Evolutionary conservation across 352 stramenopile species (phyloP), one percentile per base, ranked within the genome.

Genomic region (Pelagophyceae sp.): DNA sequence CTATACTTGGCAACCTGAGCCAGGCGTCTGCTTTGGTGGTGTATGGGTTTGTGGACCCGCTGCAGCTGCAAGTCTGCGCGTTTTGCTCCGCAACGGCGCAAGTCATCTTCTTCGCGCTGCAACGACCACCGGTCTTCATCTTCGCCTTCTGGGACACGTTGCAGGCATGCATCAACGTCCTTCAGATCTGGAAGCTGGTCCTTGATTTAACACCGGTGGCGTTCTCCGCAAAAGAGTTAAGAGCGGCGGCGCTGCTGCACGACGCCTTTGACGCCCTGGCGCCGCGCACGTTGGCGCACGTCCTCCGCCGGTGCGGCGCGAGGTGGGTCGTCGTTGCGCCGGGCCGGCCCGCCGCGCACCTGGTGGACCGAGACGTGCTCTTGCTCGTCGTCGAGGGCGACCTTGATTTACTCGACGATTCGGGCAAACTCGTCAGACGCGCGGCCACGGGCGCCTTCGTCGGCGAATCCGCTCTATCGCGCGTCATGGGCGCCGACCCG

Each of bases 141-240:
- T 72, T 72, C 35, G 3, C 40, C 31, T 72, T 72, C 63, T 72
- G 63, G 63, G 29, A 11, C 6, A 20, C 35, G 63, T 32, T 72
- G 31, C 63, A 72, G 63, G 29, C 19, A n/a, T 50, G 29, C 63
- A 72, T 72, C 29, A 38, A 35, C 63, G n/a, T 29, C 11, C 15
- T 35, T 5, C 63, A 72, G 63, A 38, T 11, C 63, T 17, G 37
- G 3, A 38, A 29, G 31, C 35, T 72, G 2, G 6, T 29, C 29
- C 6, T 72, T 15, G 63, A 72, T 17, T 2, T 45, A 3, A 35
- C 31, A 17, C 31, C 29, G 3, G 63, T 72, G 6, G 19, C 3
- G 6, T 72, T 72, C 63, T 20, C 2, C 63, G 63, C 37, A 32
- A n/a, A 29, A 29, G 63, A 72, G 63, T 32, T 72, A n/a, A 5